Conservation (phyloP, 2,329 filamentous ascomycete genomes). For the Aspergillus persii region DNA sequence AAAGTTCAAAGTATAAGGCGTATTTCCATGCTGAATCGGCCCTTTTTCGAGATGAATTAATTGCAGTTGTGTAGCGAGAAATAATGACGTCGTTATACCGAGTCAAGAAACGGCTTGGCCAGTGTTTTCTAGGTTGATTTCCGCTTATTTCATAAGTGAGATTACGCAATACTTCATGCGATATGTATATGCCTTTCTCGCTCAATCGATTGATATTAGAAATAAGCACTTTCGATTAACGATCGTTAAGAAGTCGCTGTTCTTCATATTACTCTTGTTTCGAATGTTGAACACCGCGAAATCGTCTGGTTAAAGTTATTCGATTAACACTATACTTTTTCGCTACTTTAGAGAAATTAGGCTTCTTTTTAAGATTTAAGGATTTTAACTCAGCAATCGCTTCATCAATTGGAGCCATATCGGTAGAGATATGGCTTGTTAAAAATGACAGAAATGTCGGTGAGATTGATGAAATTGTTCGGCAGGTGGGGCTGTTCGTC, state of each 20-base stretch:
- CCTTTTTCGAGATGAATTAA: neutral
- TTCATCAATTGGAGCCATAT: neutral
- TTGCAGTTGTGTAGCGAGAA: neutral
- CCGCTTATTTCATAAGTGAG: neutral
- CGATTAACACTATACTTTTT: neutral
- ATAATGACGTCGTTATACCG: neutral
- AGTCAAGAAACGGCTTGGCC: neutral
- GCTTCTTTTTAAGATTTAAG: neutral
- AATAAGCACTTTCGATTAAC: neutral
- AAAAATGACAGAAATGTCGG: too few relatives aligned
- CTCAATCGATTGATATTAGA: neutral
- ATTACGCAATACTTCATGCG: neutral
- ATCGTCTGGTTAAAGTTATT: neutral
- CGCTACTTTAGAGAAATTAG: neutral
- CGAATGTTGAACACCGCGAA: neutral
- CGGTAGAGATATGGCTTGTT: neutral
- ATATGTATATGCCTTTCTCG: neutral
- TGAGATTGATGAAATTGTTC: too few relatives aligned
- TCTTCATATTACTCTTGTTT: neutral
- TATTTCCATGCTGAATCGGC: neutral
- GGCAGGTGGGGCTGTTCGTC: too few relatives aligned
- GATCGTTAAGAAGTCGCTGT: neutral
- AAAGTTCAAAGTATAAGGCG: neutral
- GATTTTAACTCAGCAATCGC: neutral
- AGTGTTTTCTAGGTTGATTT: neutral